phyloP scores from a whole-genome alignment of 257 asterid genomes.

The Solanum sejunctum region DNA sequence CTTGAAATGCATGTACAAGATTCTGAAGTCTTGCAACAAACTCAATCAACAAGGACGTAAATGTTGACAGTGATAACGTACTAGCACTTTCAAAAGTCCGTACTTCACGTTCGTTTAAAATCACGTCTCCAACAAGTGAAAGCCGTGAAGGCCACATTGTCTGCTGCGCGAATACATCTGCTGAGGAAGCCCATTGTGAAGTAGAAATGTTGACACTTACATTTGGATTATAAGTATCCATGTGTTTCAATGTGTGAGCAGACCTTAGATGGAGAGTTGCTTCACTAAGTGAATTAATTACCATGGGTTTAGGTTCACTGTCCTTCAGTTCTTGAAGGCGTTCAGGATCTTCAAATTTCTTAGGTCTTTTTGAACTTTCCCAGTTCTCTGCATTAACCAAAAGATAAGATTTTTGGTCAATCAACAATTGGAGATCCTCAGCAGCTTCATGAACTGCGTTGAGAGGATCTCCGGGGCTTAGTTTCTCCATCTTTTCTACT shows the following conservation, averaged over 20 bases:
- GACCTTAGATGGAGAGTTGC: slow-evolving; percentile 34
- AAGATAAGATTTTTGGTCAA: slow-evolving; percentile 80
- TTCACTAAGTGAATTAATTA: slow-evolving; percentile 46
- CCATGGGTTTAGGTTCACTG: slow-evolving; percentile 26
- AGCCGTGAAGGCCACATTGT: slow-evolving; percentile 90
- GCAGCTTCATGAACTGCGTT: slow-evolving; percentile 85
- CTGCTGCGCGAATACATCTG: slow-evolving; percentile 47
- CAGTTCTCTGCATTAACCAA: slow-evolving; percentile 72
- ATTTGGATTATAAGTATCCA: slow-evolving; percentile 30
- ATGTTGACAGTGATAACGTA: slow-evolving; percentile 75
- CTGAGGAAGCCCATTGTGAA: slow-evolving; percentile 68
- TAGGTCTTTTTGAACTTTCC: slow-evolving; percentile 50
- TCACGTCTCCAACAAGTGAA: slow-evolving; percentile 55
- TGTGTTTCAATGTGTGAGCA: slow-evolving; percentile 17
- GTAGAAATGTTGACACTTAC: slow-evolving; percentile 23
- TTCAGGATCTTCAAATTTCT: slow-evolving; percentile 43
- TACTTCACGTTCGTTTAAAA: slow-evolving; percentile 73
- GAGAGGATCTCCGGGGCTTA: slow-evolving; percentile 42
- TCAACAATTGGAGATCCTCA: slow-evolving; percentile 66
- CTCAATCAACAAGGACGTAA: slow-evolving; percentile 75
- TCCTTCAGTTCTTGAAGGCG: slow-evolving; percentile 60
- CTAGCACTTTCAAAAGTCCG: slow-evolving; percentile 85
- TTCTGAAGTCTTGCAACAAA: slow-evolving; percentile 94
- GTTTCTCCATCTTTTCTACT: slow-evolving; percentile 90
- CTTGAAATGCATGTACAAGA: slow-evolving; percentile 55